Evolutionary conservation across 352 stramenopile genomes (phyloP), one percentile per base, ranked within the genome.

Genomic region (Globisporangium echinulatum): DNA sequence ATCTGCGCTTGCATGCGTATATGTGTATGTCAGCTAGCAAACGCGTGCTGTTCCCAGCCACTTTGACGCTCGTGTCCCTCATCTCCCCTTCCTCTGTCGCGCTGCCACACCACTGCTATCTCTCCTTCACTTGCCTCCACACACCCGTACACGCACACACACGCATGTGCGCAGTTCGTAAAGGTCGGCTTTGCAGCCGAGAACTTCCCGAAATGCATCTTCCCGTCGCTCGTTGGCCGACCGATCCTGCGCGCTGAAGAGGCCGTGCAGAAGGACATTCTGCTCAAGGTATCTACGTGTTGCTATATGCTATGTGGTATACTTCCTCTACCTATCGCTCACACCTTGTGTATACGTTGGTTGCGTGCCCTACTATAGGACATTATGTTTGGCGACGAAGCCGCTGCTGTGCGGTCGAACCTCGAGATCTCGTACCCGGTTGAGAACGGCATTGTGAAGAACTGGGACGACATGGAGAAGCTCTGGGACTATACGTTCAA

Each of bases 381-480:
- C 62, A 90, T 98, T 53, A 98, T 98, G 92, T 97, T 96, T 64
- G 95, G 95, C 37, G 92, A 98, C 62, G 95, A 98, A 61, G 93
- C 90, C 2, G 83, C 84, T 6, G 82, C 86, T 9, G 83, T 95
- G 64, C 84, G 88, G 9, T 89, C 80, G 54, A 91, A 88, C 66
- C 71, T 96, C 37, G 85, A 96, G 70, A 93, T 94, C 72, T 79
- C 72, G 65, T 96, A 96, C 72, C 88, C 87, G 11, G 90, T 98
- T 33, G 92, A 98, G 69, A 97, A 98, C 68, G 96, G 95, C 43
- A 98, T 98, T 56, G 92, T 98, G 10, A 96, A 96, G 71, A 97
- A 97, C 78, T 98, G 95, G 95, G 90, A 98, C 55, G 94, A 98
- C 66, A 98, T 98, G 94, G 88, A 98, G 71, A 91, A 97, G 62